Base-by-base conservation (phyloP, 768 basidiomycete species). In the Amanita jacksonii region DNA sequence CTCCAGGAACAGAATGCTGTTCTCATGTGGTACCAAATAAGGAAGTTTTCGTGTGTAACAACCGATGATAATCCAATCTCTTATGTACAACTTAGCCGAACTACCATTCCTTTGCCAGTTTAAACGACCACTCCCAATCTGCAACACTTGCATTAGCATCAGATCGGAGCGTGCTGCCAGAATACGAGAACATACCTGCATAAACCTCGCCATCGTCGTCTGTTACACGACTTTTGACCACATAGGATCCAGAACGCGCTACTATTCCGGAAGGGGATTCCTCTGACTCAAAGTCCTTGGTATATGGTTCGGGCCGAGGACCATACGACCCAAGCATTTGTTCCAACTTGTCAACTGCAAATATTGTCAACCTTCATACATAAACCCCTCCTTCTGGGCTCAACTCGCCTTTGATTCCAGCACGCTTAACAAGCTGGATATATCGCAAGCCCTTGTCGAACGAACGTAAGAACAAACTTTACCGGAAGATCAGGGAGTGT, bases 291-390 rank as follows among this genome's bases (percentile, higher is more conserved):
- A 91, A 88, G 54, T 81, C 74, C 63, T 89, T 90, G 52, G 55
- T 63, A 56, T 92, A 85, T 4, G 85, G 57, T 19, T 67, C 52
- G n/a, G 79, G 68, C 45, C 72, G 66, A 13, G 90, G 87, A 2
- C 88, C 85, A 59, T 91, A 96, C 3, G 89, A 92, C 13, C 94
- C 94, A 16, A 97, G 74, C 94, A 98, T 97, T 53, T 85, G 76
- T 57, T 93, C 90, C 54, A 88, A 60, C 61, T 85, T 94, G 63
- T 94, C 94, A 54, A 94, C 92, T 92, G 56, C 8, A 45, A 5
- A 13, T 31, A 6, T 28, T 25, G 44, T 46, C 23, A 41, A 44
- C 36, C 43, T 45, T 34, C 19, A 13, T 41, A 6, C 23, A 6
- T 20, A 2, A 28, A 41, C 15, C 31, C 16, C 35, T 42, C 31